Evolutionary conservation across 805 yeast genomes (phyloP).

Genomic region (Millerago galiae): DNA sequence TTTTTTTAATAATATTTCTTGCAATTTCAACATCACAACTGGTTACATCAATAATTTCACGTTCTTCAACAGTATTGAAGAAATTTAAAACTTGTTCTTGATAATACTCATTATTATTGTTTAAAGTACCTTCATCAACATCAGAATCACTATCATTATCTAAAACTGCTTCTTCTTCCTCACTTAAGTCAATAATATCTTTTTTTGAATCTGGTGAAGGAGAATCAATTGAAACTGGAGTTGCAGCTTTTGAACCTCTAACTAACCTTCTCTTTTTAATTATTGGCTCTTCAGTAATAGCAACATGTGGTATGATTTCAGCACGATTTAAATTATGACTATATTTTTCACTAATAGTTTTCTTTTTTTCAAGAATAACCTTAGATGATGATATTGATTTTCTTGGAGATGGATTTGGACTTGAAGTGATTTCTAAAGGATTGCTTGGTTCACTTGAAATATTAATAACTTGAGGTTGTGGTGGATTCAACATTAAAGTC

Average conservation of each 20-base stretch:
- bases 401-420: conserved; percentile 23
- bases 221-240: conserved; percentile 11
- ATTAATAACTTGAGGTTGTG: neutral
- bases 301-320: neutral
- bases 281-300: conserved; percentile 6
- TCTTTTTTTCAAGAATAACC: conserved; percentile 30
- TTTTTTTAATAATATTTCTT: conserved; percentile 46
- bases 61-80: conserved; percentile 66
- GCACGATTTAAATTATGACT: conserved; percentile 17
- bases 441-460: neutral
- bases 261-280: conserved; percentile 33
- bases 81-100: conserved; percentile 68
- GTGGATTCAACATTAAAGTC: conserved; percentile 9
- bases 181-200: conserved; percentile 13
- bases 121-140: conserved; percentile 30
- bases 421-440: conserved; percentile 18
- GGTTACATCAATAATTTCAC: conserved; percentile 77
- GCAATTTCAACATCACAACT: conserved; percentile 65
- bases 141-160: conserved; percentile 44
- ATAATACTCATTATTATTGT: conserved; percentile 28
- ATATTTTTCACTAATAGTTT: conserved; percentile 30
- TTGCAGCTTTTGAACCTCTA: conserved; percentile 27
- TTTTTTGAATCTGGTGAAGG: neutral
- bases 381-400: conserved; percentile 25
- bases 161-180: conserved; percentile 36